Evolutionary conservation across 2,329 filamentous ascomycete genomes (phyloP).

Genomic region (Albophoma yamanashiensis): DNA sequence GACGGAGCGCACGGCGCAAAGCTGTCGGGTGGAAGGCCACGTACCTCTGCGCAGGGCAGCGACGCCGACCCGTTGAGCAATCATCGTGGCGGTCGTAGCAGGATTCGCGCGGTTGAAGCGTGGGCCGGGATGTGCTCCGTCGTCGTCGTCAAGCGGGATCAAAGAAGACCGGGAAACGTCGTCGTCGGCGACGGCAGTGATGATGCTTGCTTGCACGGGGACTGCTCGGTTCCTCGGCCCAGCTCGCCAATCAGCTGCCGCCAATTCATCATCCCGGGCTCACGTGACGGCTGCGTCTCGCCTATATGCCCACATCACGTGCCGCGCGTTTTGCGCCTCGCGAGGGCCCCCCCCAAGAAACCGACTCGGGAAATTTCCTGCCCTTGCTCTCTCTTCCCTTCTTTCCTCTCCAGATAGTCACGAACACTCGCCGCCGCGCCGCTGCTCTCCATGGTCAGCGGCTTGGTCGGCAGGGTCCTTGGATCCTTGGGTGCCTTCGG

Average conservation of each 20-base stretch:
- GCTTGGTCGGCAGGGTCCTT: conserved; percentile 21
- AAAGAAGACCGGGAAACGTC: neutral
- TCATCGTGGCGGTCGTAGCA: conserved; percentile 30
- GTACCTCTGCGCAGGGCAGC: conserved; percentile 49
- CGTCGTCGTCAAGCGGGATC: conserved; percentile 1
- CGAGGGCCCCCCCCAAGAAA: neutral
- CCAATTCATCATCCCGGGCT: conserved; percentile 24
- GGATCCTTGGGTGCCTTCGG: conserved; percentile 24
- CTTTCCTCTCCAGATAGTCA: conserved; percentile 37
- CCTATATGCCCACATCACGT: conserved; percentile 11
- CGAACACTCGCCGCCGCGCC: conserved; percentile 30
- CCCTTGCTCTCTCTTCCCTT: conserved; percentile 19
- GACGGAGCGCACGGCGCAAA: neutral
- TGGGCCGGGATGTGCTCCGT: neutral
- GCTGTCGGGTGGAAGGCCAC: conserved; percentile 7
- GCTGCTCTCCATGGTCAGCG: conserved; percentile 17
- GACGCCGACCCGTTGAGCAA: conserved; percentile 45
- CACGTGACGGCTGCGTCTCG: conserved; percentile 15
- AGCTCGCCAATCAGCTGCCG: conserved; percentile 25
- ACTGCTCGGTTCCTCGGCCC: conserved; percentile 32
- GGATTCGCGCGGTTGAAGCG: neutral
- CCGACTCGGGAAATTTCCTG: conserved; percentile 1
- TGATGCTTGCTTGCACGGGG: conserved; percentile 12
- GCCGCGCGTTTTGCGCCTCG: neutral
- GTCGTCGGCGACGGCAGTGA: conserved; percentile 9